phyloP scores from a whole-genome alignment of 2,329 filamentous ascomycete genomes.

The Monosporascus cannonballus region DNA sequence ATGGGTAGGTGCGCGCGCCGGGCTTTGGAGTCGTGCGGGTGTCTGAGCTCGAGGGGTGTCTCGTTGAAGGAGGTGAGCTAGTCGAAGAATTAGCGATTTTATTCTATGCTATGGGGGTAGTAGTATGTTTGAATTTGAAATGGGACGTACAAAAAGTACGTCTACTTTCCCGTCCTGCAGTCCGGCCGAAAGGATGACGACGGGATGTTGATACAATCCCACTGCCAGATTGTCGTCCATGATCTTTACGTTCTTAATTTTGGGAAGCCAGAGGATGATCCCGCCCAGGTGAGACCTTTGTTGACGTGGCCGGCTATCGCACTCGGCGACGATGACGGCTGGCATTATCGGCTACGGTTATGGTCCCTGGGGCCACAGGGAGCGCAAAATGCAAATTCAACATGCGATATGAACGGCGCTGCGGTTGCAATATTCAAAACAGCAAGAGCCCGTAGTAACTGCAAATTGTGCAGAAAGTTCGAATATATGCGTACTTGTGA shows the following conservation, averaged over 20 bases:
- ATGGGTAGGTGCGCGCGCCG: conserved; percentile 15
- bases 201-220: conserved; percentile 16
- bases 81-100: background rate
- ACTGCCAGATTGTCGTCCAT: conserved; percentile 4
- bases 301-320: background rate
- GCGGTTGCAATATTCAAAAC: no score
- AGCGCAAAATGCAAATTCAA: background rate
- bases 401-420: no score
- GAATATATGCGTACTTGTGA: no score
- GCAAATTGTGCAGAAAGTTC: no score
- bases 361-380: background rate
- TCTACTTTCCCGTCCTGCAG: conserved; percentile 12
- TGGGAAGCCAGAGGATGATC: background rate
- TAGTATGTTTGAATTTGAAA: background rate
- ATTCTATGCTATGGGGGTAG: background rate
- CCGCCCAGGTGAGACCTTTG: background rate
- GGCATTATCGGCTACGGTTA: background rate
- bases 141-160: conserved; percentile 13
- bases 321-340: background rate
- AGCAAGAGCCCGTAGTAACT: no score
- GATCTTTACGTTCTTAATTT: background rate
- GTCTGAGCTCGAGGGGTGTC: conserved; percentile 7
- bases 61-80: conserved; percentile 17
- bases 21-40: conserved; percentile 1
- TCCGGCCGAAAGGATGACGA: conserved; percentile 16